phyloP scores from a whole-genome alignment of 495 filamentous ascomycete species.

The Tetracladium setigerum region DNA sequence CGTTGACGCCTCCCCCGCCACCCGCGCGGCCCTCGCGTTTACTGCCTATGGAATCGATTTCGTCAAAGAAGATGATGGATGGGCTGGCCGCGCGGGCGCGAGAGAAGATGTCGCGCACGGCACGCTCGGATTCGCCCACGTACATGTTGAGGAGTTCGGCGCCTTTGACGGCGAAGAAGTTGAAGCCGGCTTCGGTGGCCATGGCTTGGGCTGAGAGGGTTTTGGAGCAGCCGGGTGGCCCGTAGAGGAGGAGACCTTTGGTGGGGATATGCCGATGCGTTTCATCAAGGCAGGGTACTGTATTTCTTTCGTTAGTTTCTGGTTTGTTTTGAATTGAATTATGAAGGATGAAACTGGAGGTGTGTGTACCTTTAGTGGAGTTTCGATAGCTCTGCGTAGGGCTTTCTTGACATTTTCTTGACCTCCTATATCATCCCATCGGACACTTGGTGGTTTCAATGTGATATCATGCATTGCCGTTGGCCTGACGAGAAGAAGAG shows the following conservation, averaged over 20 bases:
- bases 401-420: slow-evolving; percentile 69
- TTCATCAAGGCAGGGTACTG: slow-evolving; percentile 53
- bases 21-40: slow-evolving; percentile 46
- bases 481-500: slow-evolving; percentile 49
- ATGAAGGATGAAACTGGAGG: not conserved
- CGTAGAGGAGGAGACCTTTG: slow-evolving; percentile 86
- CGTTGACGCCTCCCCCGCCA: slow-evolving; percentile 57
- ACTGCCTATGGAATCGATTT: slow-evolving; percentile 90
- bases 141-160: slow-evolving; percentile 96
- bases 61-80: slow-evolving; percentile 96
- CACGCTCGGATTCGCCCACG: slow-evolving; percentile 90
- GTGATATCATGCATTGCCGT: slow-evolving; percentile 89
- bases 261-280: slow-evolving; percentile 53
- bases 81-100: slow-evolving; percentile 81
- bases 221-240: slow-evolving; percentile 93
- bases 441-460: slow-evolving; percentile 76
- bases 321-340: no score
- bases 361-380: slow-evolving; percentile 52
- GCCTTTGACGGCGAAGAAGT: slow-evolving; percentile 96
- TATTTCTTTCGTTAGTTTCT: not conserved
- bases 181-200: slow-evolving; percentile 84
- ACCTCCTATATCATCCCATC: slow-evolving; percentile 87
- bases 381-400: slow-evolving; percentile 55
- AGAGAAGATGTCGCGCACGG: slow-evolving; percentile 79
- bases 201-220: slow-evolving; percentile 89